These are phyloP conservation scores for Jackrogersella multiformis DNA, from an alignment of 495 filamentous ascomycete species.

Conservation along the genomic window DNA sequence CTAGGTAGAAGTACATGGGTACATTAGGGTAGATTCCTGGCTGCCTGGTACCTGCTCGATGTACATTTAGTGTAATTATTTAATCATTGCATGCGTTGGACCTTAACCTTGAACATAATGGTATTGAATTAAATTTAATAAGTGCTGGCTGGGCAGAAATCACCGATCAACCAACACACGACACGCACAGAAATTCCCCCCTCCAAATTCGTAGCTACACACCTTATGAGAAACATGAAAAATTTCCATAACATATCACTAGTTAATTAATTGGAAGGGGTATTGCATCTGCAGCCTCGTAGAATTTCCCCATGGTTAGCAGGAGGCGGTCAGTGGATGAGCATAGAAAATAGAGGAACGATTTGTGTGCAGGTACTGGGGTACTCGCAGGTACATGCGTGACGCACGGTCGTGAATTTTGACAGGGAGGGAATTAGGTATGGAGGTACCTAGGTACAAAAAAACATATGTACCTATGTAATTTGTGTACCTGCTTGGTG, in stretches of 20 bases:
- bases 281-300: conserved; percentile 23
- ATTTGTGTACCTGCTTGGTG: conserved; percentile 32
- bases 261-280: conserved; percentile 24
- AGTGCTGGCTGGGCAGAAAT: background rate
- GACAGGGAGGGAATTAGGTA: conserved; percentile 8
- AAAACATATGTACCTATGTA: too few relatives aligned
- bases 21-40: background rate
- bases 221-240: conserved; percentile 20
- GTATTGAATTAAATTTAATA: conserved; percentile 12
- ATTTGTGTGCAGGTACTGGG: conserved; percentile 7
- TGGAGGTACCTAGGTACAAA: too few relatives aligned
- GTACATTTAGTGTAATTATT: too few relatives aligned
- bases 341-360: background rate
- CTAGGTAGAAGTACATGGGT: background rate
- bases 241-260: background rate
- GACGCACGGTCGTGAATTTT: conserved; percentile 19
- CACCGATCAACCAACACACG: conserved; percentile 7
- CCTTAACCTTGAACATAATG: background rate
- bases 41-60: background rate
- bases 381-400: conserved; percentile 7
- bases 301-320: conserved; percentile 4
- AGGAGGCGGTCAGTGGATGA: conserved; percentile 20
- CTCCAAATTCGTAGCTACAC: background rate
- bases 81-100: conserved; percentile 4
- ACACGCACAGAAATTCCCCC: background rate